Conservation (phyloP, 129 eudicot species). For the Calendula officinalis region DNA sequence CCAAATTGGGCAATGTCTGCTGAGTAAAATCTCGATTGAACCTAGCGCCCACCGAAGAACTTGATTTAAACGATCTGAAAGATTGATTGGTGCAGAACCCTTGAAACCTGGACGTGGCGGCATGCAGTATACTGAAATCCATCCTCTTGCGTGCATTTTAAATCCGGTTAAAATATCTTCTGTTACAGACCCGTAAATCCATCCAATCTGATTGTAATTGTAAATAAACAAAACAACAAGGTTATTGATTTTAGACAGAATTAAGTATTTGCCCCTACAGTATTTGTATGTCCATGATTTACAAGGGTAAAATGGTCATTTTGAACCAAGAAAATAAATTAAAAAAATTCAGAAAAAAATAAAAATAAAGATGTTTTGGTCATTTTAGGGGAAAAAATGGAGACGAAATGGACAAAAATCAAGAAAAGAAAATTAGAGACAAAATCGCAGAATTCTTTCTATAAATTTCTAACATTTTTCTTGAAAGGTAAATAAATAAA, state of each 20-base stretch:
- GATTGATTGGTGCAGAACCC: constrained; percentile 76
- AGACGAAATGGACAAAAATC: too few relatives aligned
- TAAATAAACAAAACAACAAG: not conserved
- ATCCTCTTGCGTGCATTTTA: constrained; percentile 74
- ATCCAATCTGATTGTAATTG: constrained; percentile 53
- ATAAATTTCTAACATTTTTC: not conserved
- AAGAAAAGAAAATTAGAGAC: too few relatives aligned
- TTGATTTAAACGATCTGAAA: constrained; percentile 78
- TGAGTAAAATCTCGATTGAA: constrained; percentile 64
- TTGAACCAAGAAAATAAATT: too few relatives aligned
- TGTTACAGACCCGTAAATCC: constrained; percentile 81
- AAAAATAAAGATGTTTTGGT: not conserved
- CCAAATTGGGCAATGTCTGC: constrained; percentile 81
- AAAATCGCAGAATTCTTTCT: too few relatives aligned
- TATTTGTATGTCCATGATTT: too few relatives aligned
- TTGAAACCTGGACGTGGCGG: constrained; percentile 61
- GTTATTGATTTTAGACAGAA: not conserved
- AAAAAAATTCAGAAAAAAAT: not conserved
- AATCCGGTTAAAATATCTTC: constrained; percentile 79
- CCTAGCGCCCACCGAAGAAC: constrained; percentile 85
- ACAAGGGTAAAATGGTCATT: not conserved
- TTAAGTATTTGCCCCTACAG: not conserved
- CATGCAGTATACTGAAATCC: constrained; percentile 78
- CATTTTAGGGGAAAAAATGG: not conserved
- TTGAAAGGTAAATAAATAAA: not conserved